A percentile compares a stretch with the other conserved stretches of the same genome.
These are phyloP conservation scores for Fraxinus sp. DNA, from an alignment of 305 asterid species.

Conservation along the genomic window DNA sequence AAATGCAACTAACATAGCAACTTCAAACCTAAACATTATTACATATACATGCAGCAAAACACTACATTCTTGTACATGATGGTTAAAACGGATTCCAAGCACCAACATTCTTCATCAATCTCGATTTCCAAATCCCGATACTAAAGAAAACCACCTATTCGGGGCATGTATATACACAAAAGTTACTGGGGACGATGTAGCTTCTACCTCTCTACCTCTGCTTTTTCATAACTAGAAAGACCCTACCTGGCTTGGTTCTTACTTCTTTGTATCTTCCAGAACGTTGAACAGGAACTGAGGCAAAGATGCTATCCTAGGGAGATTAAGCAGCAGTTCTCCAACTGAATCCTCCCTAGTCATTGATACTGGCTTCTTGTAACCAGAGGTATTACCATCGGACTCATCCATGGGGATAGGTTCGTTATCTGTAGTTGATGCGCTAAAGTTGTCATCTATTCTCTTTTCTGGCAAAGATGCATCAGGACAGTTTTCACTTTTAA, in stretches of 20 bases:
- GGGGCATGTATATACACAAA: constrained; percentile 16
- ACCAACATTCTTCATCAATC: constrained; percentile 56
- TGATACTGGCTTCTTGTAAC: constrained; percentile 27
- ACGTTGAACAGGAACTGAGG: constrained; percentile 62
- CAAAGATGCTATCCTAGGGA: constrained; percentile 63
- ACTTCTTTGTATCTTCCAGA: constrained; percentile 30
- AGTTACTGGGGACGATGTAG: background rate
- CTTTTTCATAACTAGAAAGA: background rate
- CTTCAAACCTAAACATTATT: background rate
- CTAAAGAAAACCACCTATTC: constrained; percentile 23
- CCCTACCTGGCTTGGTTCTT: constrained; percentile 52
- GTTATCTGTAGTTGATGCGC: constrained; percentile 24
- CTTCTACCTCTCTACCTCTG: background rate
- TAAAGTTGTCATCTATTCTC: constrained; percentile 11
- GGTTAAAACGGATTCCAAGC: background rate
- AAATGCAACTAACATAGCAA: background rate
- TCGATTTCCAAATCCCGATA: constrained; percentile 53
- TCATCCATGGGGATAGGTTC: constrained; percentile 15
- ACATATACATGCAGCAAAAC: background rate
- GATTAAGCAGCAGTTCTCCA: constrained; percentile 53
- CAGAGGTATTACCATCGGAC: constrained; percentile 21
- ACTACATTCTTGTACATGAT: background rate
- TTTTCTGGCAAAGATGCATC: constrained; percentile 24
- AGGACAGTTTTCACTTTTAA: constrained; percentile 29
- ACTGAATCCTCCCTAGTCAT: constrained; percentile 77